Evolutionary conservation across 2,329 filamentous ascomycete species (phyloP).

Genomic region (Fusarium sp.): DNA sequence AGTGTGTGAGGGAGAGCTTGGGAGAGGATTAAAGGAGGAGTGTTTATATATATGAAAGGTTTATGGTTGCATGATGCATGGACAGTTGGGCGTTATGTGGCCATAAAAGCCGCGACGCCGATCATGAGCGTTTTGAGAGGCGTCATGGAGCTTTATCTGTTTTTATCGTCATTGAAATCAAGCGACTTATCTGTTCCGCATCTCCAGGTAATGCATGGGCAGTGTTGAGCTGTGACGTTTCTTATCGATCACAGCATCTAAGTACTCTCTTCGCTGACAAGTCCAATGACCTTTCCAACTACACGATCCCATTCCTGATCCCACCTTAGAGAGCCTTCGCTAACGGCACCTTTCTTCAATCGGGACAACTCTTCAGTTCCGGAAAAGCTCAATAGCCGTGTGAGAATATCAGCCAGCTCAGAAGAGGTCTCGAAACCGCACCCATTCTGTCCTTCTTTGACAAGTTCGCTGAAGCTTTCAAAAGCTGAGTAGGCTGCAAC

Average conservation of each 20-base stretch:
- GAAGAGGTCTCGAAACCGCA: constrained; percentile 81
- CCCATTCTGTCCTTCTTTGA: constrained; percentile 88
- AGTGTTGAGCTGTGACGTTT: not conserved
- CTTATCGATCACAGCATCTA: constrained; percentile 9
- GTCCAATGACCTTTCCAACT: constrained; percentile 76
- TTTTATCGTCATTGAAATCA: constrained; percentile 28
- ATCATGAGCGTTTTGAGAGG: constrained; percentile 35
- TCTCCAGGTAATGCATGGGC: not conserved
- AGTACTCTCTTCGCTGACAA: constrained; percentile 47
- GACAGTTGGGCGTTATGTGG: constrained; percentile 28
- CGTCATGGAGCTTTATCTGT: constrained; percentile 39
- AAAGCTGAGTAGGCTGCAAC: constrained; percentile 89
- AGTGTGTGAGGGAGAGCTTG: constrained; percentile 83
- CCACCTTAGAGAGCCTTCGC: constrained; percentile 84
- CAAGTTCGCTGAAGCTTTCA: constrained; percentile 90
- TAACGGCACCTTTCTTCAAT: constrained; percentile 76
- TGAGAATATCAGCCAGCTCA: constrained; percentile 73
- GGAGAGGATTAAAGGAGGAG: constrained; percentile 70
- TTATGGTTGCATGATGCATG: constrained; percentile 1
- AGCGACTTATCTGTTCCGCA: constrained; percentile 7
- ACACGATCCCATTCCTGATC: constrained; percentile 92
- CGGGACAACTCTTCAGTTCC: constrained; percentile 66
- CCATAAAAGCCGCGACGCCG: constrained; percentile 12
- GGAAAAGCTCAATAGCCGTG: constrained; percentile 69
- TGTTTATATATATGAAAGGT: not conserved